Percentiles rank a stretch among this genome's conserved stretches.
phyloP scores from a whole-genome alignment of 345 rosid genomes.

The Rhodamnia rubescens region DNA sequence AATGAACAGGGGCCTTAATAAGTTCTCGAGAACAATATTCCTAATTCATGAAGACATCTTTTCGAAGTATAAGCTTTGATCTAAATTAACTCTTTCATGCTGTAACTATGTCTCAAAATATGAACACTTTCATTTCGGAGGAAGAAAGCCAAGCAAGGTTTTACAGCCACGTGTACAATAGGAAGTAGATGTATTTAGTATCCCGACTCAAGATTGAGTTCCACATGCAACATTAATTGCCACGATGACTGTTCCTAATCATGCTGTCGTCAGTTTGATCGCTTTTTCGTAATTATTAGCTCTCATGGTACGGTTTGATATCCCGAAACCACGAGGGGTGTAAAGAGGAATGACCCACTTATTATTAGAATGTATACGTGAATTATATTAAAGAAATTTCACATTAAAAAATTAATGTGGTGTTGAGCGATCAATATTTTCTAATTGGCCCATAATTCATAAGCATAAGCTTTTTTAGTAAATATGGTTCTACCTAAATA shows the following conservation, averaged over 20 bases:
- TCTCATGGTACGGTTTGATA: neutral
- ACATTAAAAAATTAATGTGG: too few relatives aligned
- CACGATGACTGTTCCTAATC: neutral
- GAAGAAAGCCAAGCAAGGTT: too few relatives aligned
- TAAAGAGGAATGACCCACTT: neutral
- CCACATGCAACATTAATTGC: neutral
- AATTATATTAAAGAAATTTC: too few relatives aligned
- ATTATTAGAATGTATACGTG: too few relatives aligned
- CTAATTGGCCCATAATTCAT: too few relatives aligned
- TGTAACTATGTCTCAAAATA: too few relatives aligned
- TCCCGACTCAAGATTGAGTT: neutral
- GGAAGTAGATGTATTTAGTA: neutral
- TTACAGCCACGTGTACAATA: too few relatives aligned
- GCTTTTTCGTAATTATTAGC: neutral
- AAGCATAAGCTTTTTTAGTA: too few relatives aligned
- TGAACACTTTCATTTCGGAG: too few relatives aligned
- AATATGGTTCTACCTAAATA: too few relatives aligned
- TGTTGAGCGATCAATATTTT: too few relatives aligned
- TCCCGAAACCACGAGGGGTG: neutral
- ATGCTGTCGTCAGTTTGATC: neutral
- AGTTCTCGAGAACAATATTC: neutral
- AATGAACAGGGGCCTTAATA: neutral
- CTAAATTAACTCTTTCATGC: neutral
- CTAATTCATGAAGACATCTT: too few relatives aligned
- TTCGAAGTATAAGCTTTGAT: neutral